Base-by-base conservation (phyloP, 805 yeast genomes). In the Lipomyces lipofer region DNA sequence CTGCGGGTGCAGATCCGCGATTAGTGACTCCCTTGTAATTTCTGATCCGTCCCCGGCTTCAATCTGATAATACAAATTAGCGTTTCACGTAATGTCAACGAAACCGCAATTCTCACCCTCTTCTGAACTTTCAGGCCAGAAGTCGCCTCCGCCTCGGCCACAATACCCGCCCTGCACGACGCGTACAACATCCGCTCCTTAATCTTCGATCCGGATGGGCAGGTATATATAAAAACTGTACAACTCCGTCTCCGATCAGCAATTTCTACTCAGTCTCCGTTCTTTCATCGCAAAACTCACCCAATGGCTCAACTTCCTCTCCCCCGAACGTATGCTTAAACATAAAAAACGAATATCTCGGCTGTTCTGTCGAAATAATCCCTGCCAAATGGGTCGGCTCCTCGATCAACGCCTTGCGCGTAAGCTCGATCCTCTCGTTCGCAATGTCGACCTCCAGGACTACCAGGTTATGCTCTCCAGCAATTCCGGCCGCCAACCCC, bases 181-280 rank as follows among this genome's bases (percentile, higher is more conserved):
- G 99, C 98, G 66, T 90, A 89, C 47, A 90, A 69, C 97, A 92
- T 92, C 64, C 98, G 79, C 49, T 90, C 94, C 69, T 85, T 86
- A 38, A 94, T 94, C 70, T 83, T 84, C 40, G 96, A 85, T 1
- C 91, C 90, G 0, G 95, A 82, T 2, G 99, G 98, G 69, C 97
- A 91, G 6, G 92, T 78, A 67, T 88, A 88, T 29, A 91, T 80
- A 68, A 92, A 90, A 30, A 80, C 64, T 32, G 52, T 49, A 2
- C 2, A 29, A 19, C 13, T 21, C 38, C 6, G 49, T 12, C 40
- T 1, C 21, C 27, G 13, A 10, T 19, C 13, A 13, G 12, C 32
- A 6, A 10, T 1, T 49, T 10, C 8, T 13, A 19, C 35, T 21
- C 12, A 22, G 32, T 3, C 29, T 15, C 5, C 36, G 22, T 8